Conservation (phyloP, 768 basidiomycete genomes). For the Leucocoprinus sp. region DNA sequence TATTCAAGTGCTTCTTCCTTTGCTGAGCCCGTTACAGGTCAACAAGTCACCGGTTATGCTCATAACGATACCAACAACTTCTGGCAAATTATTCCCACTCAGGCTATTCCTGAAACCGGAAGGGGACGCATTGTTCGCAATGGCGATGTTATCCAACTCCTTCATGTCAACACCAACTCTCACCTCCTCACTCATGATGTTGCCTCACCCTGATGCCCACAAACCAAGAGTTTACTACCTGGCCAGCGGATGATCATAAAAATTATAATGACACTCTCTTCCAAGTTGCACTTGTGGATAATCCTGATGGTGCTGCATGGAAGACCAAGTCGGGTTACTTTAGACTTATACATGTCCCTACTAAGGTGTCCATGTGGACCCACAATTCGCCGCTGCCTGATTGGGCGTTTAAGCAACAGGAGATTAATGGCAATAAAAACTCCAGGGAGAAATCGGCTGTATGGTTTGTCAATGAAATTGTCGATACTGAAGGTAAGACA, state of each 20-base stretch:
- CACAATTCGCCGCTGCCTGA: conserved; percentile 80
- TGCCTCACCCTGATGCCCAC: conserved; percentile 93
- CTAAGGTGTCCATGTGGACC: conserved; percentile 93
- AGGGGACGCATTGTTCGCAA: conserved; percentile 89
- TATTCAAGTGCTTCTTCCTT: neutral
- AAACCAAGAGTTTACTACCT: conserved; percentile 97
- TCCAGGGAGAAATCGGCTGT: conserved; percentile 69
- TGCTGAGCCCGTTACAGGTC: conserved; percentile 40
- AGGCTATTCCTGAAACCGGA: conserved; percentile 88
- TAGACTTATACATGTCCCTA: conserved; percentile 80
- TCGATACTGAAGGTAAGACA: conserved; percentile 60
- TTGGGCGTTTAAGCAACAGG: conserved; percentile 97
- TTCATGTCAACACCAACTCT: conserved; percentile 80
- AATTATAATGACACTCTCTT: conserved; percentile 89
- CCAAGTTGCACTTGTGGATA: conserved; percentile 56
- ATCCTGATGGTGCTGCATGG: conserved; percentile 70
- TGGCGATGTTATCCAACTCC: conserved; percentile 79
- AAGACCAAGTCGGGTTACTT: conserved; percentile 94
- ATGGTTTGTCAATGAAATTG: conserved; percentile 85
- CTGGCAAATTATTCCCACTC: conserved; percentile 95
- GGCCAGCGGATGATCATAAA: conserved; percentile 67
- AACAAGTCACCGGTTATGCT: conserved; percentile 93
- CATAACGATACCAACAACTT: conserved; percentile 92
- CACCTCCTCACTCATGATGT: conserved; percentile 93
- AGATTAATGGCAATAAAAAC: conserved; percentile 97